Conservation (phyloP, 2,329 filamentous ascomycete genomes). For the Stachybotrys echinatus region DNA sequence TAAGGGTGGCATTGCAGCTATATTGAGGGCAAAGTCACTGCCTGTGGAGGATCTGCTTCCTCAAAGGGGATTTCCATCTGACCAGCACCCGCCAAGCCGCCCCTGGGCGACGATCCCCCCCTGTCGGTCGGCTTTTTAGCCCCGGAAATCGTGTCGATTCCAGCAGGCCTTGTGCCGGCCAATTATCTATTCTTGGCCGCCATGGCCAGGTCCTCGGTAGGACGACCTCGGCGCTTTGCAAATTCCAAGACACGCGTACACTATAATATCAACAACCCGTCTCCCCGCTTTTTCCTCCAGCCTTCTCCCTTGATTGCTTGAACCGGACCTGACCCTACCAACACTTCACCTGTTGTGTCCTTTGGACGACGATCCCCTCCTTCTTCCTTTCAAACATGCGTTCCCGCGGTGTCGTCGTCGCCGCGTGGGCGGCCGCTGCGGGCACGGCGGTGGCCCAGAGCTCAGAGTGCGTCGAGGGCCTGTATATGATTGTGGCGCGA, state of each 20-base stretch:
- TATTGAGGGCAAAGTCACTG: no score
- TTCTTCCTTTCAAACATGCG: neutral
- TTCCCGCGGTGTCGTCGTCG: neutral
- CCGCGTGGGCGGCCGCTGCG: constrained; percentile 17
- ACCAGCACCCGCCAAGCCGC: no score
- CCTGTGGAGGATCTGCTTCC: no score
- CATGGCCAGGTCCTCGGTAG: neutral
- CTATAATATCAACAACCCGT: neutral
- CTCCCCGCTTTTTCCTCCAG: neutral
- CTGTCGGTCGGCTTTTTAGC: neutral
- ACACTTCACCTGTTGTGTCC: no score
- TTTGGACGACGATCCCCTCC: neutral
- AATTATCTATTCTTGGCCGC: neutral
- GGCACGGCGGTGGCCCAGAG: constrained; percentile 12
- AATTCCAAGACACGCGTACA: neutral
- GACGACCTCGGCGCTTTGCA: neutral
- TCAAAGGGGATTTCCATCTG: no score
- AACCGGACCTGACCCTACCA: no score
- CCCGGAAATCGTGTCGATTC: neutral
- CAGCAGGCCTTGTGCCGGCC: no score
- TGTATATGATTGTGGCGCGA: constrained; percentile 34
- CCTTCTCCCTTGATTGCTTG: neutral
- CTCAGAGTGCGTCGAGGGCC: constrained; percentile 24
- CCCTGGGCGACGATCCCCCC: neutral
- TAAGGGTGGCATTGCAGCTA: neutral